phyloP scores from a whole-genome alignment of 257 asterid genomes.

The Solanum pimpinellifolium region DNA sequence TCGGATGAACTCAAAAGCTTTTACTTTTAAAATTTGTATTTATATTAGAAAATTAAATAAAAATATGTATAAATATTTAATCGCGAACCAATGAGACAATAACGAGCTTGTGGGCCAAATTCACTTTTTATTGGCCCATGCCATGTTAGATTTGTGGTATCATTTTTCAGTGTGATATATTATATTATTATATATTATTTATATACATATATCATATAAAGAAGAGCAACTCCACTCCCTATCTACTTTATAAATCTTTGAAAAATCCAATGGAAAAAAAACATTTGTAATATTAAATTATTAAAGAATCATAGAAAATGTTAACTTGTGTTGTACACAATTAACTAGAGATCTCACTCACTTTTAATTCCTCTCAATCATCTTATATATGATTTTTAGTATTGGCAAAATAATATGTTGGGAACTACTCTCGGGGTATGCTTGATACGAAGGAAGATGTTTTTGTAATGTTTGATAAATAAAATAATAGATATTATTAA shows the following conservation, averaged over 20 bases:
- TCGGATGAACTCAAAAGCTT: no score
- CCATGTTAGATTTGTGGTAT: constrained; percentile 19
- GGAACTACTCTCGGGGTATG: neutral
- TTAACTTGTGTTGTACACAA: constrained; percentile 10
- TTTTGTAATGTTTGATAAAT: no score
- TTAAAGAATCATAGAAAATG: neutral
- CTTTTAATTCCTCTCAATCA: constrained; percentile 31
- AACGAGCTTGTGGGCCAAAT: constrained; percentile 9
- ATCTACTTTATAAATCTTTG: neutral
- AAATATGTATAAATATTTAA: neutral
- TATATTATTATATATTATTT: neutral
- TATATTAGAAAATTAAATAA: no score
- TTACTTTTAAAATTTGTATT: no score
- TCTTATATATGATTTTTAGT: neutral
- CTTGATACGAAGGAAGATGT: no score
- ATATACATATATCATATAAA: constrained; percentile 23
- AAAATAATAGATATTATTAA: neutral
- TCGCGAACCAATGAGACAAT: neutral
- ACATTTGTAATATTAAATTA: neutral
- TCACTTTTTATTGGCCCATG: constrained; percentile 13
- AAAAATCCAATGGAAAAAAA: neutral
- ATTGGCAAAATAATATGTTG: neutral
- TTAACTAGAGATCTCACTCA: constrained; percentile 33
- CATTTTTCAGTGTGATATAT: constrained; percentile 21
- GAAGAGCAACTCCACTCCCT: constrained; percentile 20